phyloP scores from a whole-genome alignment of 176 grass and related monocot genomes.

The Cenchrus americanus region DNA sequence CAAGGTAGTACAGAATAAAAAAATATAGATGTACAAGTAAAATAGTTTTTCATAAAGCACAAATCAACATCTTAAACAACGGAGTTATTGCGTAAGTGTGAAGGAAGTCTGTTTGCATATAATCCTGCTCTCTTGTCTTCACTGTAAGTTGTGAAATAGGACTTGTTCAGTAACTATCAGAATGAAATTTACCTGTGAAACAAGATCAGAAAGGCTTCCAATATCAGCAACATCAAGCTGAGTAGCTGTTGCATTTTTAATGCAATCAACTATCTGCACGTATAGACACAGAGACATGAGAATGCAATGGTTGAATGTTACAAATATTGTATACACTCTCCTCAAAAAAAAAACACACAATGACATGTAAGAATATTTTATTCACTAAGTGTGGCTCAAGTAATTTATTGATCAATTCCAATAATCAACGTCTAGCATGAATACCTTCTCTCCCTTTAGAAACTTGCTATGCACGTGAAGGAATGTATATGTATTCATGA shows the following conservation, averaged over 20 bases:
- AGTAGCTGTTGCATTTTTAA: constrained; percentile 78
- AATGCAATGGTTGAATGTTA: constrained; percentile 2
- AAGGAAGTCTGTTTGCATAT: neutral
- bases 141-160: constrained; percentile 12
- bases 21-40: neutral
- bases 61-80: neutral
- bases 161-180: neutral
- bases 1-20: neutral
- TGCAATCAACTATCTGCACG: constrained; percentile 80
- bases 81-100: neutral
- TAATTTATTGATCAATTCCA: no score
- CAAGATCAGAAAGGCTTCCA: constrained; percentile 62
- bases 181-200: constrained; percentile 70
- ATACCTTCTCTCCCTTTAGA: no score
- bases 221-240: constrained; percentile 82
- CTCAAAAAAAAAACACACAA: no score
- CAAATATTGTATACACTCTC: constrained; percentile 12
- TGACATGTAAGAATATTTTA: no score
- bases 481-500: no score
- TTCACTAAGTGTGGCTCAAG: no score
- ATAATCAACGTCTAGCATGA: no score
- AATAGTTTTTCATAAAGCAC: neutral
- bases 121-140: constrained; percentile 1
- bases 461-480: no score
- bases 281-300: constrained; percentile 41